Percentiles rank a stretch among this genome's conserved stretches.
Conservation (phyloP, 805 yeast species). For the Suhomyces vadensis region DNA sequence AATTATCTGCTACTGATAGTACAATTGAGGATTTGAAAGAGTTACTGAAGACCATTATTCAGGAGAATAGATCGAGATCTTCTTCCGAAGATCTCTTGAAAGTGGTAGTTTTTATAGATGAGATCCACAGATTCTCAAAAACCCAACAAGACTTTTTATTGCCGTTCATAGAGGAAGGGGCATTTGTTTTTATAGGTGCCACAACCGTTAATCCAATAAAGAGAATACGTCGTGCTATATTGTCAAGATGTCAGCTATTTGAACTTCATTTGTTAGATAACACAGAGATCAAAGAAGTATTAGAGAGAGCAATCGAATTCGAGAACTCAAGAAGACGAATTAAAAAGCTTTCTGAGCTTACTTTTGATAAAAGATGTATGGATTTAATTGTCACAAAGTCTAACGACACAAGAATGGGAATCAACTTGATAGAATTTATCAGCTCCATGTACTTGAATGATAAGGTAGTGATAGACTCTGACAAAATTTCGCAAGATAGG, state of each 20-base stretch:
- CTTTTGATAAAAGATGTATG: conserved; percentile 14
- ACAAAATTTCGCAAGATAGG: not conserved
- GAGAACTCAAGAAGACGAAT: conserved; percentile 30
- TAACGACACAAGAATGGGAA: conserved; percentile 33
- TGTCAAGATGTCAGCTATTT: conserved; percentile 83
- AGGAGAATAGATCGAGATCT: conserved; percentile 46
- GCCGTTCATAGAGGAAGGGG: conserved; percentile 83
- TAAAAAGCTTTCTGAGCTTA: conserved; percentile 14
- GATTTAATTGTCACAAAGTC: conserved; percentile 18
- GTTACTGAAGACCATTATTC: conserved; percentile 50
- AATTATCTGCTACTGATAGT: conserved; percentile 80
- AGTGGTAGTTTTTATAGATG: conserved; percentile 79
- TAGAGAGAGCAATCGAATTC: conserved; percentile 55
- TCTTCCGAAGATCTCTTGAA: conserved; percentile 13
- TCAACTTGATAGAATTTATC: conserved; percentile 33
- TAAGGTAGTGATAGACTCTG: not conserved
- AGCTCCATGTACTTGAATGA: conserved; percentile 17
- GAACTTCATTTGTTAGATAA: conserved; percentile 55
- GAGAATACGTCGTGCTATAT: conserved; percentile 75
- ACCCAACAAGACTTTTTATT: conserved; percentile 86
- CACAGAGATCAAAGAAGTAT: conserved; percentile 52
- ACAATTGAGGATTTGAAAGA: conserved; percentile 66
- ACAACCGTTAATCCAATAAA: conserved; percentile 77
- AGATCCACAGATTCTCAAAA: conserved; percentile 84
- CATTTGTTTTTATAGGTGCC: conserved; percentile 85